Evolutionary conservation across 2,329 filamentous ascomycete species (phyloP), one percentile per base, ranked within the genome.

Genomic region (Penicillium sp.): DNA sequence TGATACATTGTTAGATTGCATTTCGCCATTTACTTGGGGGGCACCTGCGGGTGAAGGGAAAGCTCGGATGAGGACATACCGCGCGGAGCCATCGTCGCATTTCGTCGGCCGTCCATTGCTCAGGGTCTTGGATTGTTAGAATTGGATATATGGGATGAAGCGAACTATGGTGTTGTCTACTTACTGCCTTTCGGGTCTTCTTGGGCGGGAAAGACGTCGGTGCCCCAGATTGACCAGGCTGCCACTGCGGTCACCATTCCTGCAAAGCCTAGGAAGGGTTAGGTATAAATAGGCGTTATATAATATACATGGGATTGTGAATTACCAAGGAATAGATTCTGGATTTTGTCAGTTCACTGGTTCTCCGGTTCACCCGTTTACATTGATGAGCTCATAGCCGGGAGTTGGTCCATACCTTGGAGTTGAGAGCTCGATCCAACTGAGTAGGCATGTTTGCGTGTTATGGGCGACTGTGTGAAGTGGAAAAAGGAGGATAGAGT

Each of bases 211-310:
- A 97, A 96, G 65, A 97, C 82, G 57, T 93, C 90, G 46, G 84
- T 81, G 50, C 91, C 91, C 86, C 89, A 95, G 63, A 97, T 93
- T 15, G 84, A 83, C 87, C 89, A 96, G 34, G 84, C 85, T 13
- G 91, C 88, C 2, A 88, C 91, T 2, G 89, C 90, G 6, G 89
- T 89, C 12, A 97, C 83, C 46, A 95, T 81, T 8, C 89, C 90
- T 4, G 88, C 86, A 68, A 97, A 97, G 15, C 86, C 90, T 86
- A 75, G 23, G 9, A 20, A 27, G 39, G 56, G 59, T 72, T 55
- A 70, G 56, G 45, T 26, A 27, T 27, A 7, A 7, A 10, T 10
- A 7, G 26, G n/a, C n/a, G n/a, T n/a, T n/a, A n/a, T n/a, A n/a
- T n/a, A 36, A 68, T 53, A 45, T 27, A 32, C n/a, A 27, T 20